phyloP scores from a whole-genome alignment of 768 basidiomycete genomes.

The Clitopilus passeckerianus region DNA sequence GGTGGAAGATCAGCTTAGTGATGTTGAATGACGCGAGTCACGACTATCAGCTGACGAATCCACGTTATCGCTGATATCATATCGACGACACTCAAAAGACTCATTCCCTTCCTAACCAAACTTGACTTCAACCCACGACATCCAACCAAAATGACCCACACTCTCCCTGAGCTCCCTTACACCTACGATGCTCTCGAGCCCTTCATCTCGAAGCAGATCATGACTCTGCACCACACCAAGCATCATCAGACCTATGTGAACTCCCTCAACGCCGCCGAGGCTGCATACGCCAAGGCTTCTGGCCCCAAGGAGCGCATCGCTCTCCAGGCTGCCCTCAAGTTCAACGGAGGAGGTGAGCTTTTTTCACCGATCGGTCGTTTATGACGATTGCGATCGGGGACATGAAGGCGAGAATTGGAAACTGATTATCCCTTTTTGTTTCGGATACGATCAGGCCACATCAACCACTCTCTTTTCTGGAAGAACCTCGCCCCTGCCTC shows the following conservation, averaged over 20 bases:
- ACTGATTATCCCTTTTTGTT: conserved; percentile 10
- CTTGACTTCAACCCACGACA: neutral
- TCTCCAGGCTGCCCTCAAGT: conserved; percentile 88
- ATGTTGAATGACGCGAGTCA: neutral
- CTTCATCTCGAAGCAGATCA: conserved; percentile 88
- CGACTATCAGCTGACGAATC: neutral
- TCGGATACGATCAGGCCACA: conserved; percentile 55
- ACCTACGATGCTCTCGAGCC: conserved; percentile 89
- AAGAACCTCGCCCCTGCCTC: conserved; percentile 77
- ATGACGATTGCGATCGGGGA: conserved; percentile 1
- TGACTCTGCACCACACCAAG: conserved; percentile 92
- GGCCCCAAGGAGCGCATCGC: conserved; percentile 79
- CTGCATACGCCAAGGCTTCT: conserved; percentile 58
- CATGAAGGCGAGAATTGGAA: neutral
- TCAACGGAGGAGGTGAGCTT: conserved; percentile 88
- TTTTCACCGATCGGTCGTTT: conserved; percentile 5
- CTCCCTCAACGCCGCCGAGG: conserved; percentile 87
- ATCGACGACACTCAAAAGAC: neutral
- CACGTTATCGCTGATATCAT: neutral
- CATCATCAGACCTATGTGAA: conserved; percentile 96
- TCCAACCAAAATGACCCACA: conserved; percentile 16
- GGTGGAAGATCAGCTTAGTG: neutral
- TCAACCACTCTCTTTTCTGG: conserved; percentile 97
- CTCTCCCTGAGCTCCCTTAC: conserved; percentile 70
- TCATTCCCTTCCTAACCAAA: neutral